A percentile compares a stretch with the other conserved stretches of the same genome.
These are phyloP conservation scores for Chaetomium tenue DNA, from an alignment of 495 filamentous ascomycete genomes.

Conservation along the genomic window DNA sequence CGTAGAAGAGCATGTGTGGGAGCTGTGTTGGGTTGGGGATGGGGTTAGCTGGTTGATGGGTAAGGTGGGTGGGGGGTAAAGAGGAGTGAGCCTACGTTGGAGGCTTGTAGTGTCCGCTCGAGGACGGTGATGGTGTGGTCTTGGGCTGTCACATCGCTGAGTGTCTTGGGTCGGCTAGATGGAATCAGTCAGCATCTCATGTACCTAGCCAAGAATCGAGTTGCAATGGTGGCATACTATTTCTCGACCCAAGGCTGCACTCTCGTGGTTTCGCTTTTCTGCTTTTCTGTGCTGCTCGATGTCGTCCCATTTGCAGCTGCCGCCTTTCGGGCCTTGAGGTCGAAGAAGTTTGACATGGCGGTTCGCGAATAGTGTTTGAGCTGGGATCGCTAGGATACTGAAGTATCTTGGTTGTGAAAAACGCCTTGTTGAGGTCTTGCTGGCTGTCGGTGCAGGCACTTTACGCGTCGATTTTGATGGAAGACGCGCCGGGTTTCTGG, in stretches of 20 bases:
- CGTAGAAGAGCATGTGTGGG: slow-evolving; percentile 99
- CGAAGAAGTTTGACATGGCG: slow-evolving; percentile 82
- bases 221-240: slow-evolving; percentile 64
- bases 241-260: slow-evolving; percentile 98
- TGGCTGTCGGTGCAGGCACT: slow-evolving; percentile 13
- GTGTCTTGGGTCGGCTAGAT: slow-evolving; percentile 80
- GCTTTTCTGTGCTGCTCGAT: slow-evolving; percentile 50
- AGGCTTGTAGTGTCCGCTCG: slow-evolving; percentile 86
- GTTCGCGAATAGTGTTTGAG: background rate
- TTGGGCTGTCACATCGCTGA: slow-evolving; percentile 95
- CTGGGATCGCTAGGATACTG: background rate
- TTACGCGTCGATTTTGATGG: slow-evolving; percentile 21
- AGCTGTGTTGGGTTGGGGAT: slow-evolving; percentile 53
- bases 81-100: slow-evolving; percentile 61
- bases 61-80: background rate
- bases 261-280: slow-evolving; percentile 61
- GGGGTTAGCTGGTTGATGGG: slow-evolving; percentile 1
- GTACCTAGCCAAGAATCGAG: too few species aligned
- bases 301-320: slow-evolving; percentile 60
- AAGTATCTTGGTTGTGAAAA: background rate
- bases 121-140: slow-evolving; percentile 95
- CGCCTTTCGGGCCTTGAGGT: slow-evolving; percentile 86
- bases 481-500: slow-evolving; percentile 7
- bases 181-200: slow-evolving; percentile 25
- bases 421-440: background rate